Base-by-base conservation (phyloP, 2,329 filamentous ascomycete species). In the Pseudopyricularia javanii region DNA sequence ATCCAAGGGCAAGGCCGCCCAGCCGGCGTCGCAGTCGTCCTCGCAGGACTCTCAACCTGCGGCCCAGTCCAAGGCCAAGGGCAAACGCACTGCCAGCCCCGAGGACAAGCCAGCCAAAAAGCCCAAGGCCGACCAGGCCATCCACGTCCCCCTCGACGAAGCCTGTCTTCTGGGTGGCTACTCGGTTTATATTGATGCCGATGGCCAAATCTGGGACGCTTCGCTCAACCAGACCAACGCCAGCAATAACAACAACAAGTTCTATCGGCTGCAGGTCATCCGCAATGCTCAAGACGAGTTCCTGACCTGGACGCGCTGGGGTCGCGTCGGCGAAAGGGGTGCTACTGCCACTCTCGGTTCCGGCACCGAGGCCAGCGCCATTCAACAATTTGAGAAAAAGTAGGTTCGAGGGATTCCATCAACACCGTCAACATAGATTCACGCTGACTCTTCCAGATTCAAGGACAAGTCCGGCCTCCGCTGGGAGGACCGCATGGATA, bases 161-260 rank as follows among this genome's bases (percentile, higher is more conserved):
- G 63, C 63, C 15, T 72, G 69, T 50, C 59, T 64, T 2, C 60
- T 71, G 2, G 7, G 54, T 11, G 62, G 59, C 14, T 72, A 69
- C 40, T 62, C 68, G 17, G 87, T 94, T 32, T 82, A 85, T 61
- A 78, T 91, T 53, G 84, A 84, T 55, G 67, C 76, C 1, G 66
- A 76, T 37, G 80, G 81, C 20, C 68, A 85, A 53, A 88, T 91
- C 49, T 91, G 80, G 64, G 88, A 94, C 62, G 88, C 86, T 0
- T 82, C 85, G 0, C 71, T 94, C 47, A 93, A 91, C 59, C 85
- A 91, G 63, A 86, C 88, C 11, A 86, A 89, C 58, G 72, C 86
- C 0, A 69, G 72, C 0, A 67, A 75, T 48, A 93, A 91, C 62
- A 86, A 86, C 66, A 91, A 93, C 66, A 93, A 93, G 59, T 91